Conservation (phyloP, 2,329 filamentous ascomycete species). For the Whalleya microplaca region DNA sequence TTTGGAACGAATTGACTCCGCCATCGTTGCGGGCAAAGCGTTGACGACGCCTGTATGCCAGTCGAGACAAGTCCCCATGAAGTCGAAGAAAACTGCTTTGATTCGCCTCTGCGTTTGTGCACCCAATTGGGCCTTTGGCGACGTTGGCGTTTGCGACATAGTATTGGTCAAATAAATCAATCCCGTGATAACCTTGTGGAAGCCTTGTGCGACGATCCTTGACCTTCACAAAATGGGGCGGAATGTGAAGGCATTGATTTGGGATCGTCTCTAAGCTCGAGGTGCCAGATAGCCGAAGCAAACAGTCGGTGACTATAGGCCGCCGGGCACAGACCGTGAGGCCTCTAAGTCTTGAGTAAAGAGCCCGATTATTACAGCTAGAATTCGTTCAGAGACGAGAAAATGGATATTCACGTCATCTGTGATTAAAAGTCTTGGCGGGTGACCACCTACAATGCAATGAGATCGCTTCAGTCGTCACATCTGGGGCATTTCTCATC, state of each 20-base stretch:
- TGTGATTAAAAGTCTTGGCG: neutral
- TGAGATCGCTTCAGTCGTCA: neutral
- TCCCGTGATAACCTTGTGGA: neutral
- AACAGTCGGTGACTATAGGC: neutral
- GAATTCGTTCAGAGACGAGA: neutral
- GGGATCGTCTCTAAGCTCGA: neutral
- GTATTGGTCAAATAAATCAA: slow-evolving; percentile 3
- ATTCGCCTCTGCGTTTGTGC: slow-evolving; percentile 29
- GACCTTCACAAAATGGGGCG: neutral
- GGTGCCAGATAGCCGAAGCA: neutral
- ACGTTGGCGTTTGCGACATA: slow-evolving; percentile 15
- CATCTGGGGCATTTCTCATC: neutral
- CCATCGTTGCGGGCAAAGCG: slow-evolving; percentile 40
- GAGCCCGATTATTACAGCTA: no score
- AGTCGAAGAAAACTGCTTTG: slow-evolving; percentile 58
- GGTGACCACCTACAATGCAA: neutral
- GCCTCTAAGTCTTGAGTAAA: neutral
- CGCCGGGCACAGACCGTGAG: neutral
- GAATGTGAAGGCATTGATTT: neutral
- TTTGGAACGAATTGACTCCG: slow-evolving; percentile 38
- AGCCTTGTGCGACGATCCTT: neutral
- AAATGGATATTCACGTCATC: neutral
- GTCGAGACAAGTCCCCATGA: slow-evolving; percentile 62
- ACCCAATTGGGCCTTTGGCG: slow-evolving; percentile 3
- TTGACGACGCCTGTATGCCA: slow-evolving; percentile 51